phyloP scores from a whole-genome alignment of 139 green algal species.

The Chlorella sp. region DNA sequence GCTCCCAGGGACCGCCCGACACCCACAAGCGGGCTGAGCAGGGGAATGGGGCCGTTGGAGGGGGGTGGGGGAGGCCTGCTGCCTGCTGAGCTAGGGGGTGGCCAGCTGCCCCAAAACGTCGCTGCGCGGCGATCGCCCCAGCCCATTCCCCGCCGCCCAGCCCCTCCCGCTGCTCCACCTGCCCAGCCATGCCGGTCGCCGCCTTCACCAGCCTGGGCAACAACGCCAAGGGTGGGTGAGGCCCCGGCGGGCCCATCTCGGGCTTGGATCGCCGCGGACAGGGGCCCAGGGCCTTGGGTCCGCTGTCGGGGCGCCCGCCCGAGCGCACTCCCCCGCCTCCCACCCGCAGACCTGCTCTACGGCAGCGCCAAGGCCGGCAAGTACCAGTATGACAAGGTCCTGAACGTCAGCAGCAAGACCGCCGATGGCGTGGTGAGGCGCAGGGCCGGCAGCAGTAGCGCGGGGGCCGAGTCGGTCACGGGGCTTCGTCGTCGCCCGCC shows the following conservation, averaged over 20 bases:
- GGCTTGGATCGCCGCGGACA: background rate
- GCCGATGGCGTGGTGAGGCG: slow-evolving; percentile 61
- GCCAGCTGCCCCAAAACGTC: background rate
- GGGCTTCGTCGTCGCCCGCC: too few relatives aligned
- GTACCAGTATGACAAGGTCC: slow-evolving; percentile 55
- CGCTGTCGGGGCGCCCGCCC: background rate
- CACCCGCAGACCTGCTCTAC: slow-evolving; percentile 59
- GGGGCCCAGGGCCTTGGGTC: background rate
- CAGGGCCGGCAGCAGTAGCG: too few relatives aligned
- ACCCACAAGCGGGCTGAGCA: too few relatives aligned
- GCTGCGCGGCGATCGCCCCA: background rate
- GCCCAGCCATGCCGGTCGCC: slow-evolving; percentile 19
- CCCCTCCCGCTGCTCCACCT: background rate
- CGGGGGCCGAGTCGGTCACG: too few relatives aligned
- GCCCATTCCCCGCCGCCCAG: too few relatives aligned
- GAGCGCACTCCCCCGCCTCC: background rate
- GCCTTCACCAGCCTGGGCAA: slow-evolving; percentile 11
- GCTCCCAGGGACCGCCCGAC: too few relatives aligned
- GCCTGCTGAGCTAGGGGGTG: too few relatives aligned
- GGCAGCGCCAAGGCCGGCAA: slow-evolving; percentile 44
- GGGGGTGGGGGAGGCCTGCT: too few relatives aligned
- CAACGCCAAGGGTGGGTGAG: slow-evolving; percentile 3
- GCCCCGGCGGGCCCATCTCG: background rate
- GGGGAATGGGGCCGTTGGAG: too few relatives aligned
- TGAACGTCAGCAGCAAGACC: slow-evolving; percentile 53